Evolutionary conservation across 2,329 filamentous ascomycete species (phyloP), one percentile per base, ranked within the genome.

Genomic region (Exophiala sp.): DNA sequence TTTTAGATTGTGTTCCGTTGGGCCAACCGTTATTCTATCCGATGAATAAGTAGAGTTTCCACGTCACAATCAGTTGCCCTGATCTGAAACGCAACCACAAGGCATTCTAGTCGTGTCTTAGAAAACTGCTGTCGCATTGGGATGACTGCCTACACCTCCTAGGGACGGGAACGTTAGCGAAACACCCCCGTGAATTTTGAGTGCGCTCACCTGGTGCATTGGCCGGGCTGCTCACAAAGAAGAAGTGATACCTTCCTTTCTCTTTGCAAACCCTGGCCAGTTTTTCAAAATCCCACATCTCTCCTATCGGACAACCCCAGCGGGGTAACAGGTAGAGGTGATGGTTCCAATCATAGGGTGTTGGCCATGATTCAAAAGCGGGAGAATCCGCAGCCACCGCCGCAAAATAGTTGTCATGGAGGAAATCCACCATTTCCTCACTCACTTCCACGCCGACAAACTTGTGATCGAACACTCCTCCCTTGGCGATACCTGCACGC

Each of bases 381-480:
- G 78, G 79, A n/a, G 77, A 71, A 65, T 89, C 86, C 0, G 83
- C 82, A 0, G 78, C 83, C 1, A 86, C 84, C 0, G 80, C 82
- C 0, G 84, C 75, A 60, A 89, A 88, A 45, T 84, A 82, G 58
- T 78, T 80, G 63, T 88, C 83, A 72, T 87, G 85, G 53, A 88
- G 57, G 84, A 85, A 89, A 48, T 80, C 77, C 3, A 81, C 70
- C 2, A 83, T 77, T 41, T 78, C 77, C 43, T 79, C 68, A 45
- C 79, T 78, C 57, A 80, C 78, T 29, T 72, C 72, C 2, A 82
- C 51, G 0, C 79, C 79, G n/a, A 36, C 34, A 33, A 29, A 29
- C 24, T 29, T 29, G 3, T 29, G 24, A 29, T 29, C 24, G 3
- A 29, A 29, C 24, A 29, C 24, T 2, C 24, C 24, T 29, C 24